Base-by-base conservation (phyloP, 202 grass and related monocot genomes). In the Hordeum pubiflorum region DNA sequence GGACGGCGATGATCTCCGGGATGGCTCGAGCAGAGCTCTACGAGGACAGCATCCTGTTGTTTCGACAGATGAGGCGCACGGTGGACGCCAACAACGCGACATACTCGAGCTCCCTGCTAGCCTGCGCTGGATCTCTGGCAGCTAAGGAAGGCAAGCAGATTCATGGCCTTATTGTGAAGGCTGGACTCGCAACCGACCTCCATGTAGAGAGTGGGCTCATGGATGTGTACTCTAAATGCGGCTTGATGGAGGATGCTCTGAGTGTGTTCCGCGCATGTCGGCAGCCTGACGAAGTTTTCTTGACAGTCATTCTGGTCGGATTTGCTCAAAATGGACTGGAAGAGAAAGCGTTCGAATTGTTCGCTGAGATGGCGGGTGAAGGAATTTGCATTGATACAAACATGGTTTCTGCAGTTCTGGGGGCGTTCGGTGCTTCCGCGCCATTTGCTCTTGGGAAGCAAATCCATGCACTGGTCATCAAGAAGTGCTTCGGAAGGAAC, bases 161-260 rank as follows among this genome's bases (percentile, higher is more conserved):
- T 87, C 94, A 97, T 76, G 83, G 83, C 36, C 94, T 97, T 46
- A 81, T 74, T 13, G 46, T 94, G 34, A 94, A 94, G 78, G 83
- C 86, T 54, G 94, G 89, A 21, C 77, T 89, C 11, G 89, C 31
- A 7, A 40, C 48, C 21, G 90, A 94, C 43, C 85, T 94, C 6
- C 80, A 77, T 57, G 84, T 94, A 13, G 78, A 86, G 74, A 88
- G 94, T 40, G 88, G 40, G 39, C 82, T 94, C 71, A 94, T 97
- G 94, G 91, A 91, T 23, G 69, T 94, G 72, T 94, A 92, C 46
- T 94, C 91, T 14, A 94, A 97, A 75, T 94, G 92, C 9, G 82
- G 90, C 18, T 79, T 85, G 10, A 94, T 93, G 86, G 88, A 92
- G 27, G 92, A 93, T 60, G 84, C 88, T 3, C 82, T 97, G 36